phyloP scores from a whole-genome alignment of 1,284 basidiomycete genomes.

The Volvariella volvacea region DNA sequence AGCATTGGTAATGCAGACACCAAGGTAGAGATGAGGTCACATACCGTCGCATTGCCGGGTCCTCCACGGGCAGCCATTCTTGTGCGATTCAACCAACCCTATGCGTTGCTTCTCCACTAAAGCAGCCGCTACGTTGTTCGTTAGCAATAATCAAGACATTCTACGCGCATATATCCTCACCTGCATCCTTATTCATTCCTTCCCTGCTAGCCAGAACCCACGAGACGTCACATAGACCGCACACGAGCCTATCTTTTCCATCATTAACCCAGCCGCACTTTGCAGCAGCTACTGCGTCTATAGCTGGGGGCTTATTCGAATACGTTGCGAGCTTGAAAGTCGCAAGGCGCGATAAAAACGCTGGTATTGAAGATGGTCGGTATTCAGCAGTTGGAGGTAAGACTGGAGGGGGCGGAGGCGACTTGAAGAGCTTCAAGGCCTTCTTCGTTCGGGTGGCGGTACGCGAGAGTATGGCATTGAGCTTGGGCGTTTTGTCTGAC shows the following conservation, averaged over 20 bases:
- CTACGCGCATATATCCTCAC: conserved; percentile 38
- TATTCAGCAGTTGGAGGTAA: conserved; percentile 52
- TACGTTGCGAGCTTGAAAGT: conserved; percentile 76
- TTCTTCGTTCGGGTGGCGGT: conserved; percentile 52
- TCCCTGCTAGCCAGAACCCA: conserved; percentile 66
- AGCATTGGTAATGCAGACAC: conserved; percentile 2
- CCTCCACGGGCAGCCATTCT: conserved; percentile 78
- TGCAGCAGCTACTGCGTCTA: conserved; percentile 72
- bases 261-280: conserved; percentile 76
- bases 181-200: conserved; percentile 65
- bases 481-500: conserved; percentile 56
- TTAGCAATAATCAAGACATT: conserved; percentile 1
- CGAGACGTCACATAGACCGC: conserved; percentile 59
- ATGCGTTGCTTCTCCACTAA: conserved; percentile 65
- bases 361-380: conserved; percentile 65
- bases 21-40: conserved; percentile 13
- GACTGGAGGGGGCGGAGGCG: conserved; percentile 20
- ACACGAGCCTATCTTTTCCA: conserved; percentile 68
- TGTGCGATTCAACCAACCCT: conserved; percentile 62
- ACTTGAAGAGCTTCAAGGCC: conserved; percentile 31
- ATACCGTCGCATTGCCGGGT: conserved; percentile 69
- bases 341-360: conserved; percentile 62
- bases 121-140: conserved; percentile 40
- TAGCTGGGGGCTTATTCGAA: conserved; percentile 62
- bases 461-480: conserved; percentile 59